Evolutionary conservation across 2,329 filamentous ascomycete species (phyloP), one percentile per base, ranked within the genome.

Genomic region (Massarina eburnea): DNA sequence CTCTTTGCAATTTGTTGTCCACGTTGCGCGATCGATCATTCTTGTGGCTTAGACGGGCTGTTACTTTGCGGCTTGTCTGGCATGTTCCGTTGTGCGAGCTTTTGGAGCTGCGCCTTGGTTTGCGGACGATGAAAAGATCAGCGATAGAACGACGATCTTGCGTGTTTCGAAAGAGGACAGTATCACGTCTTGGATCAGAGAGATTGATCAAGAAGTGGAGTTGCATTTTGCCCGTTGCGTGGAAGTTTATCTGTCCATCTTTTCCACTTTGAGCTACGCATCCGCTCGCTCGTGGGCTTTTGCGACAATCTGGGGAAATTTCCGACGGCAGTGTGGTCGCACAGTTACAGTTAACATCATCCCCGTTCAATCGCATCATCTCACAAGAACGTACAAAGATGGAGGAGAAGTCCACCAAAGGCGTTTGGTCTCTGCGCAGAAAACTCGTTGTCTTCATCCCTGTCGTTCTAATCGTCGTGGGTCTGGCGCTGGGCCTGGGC

Each of bases 401-500:
- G 51, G 40, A 48, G 21, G n/a, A 36, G 29, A 59, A 56, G 24
- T 24, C 40, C 24, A 26, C 43, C 10, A 40, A 32, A 18, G 43
- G 26, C 10, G 44, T 48, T 33, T 60, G 59, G 53, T 52, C 60
- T 6, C 49, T 55, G 19, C 56, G 59, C 1, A 54, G 55, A 15
- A 66, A 63, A 41, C 33, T 65, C n/a, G 32, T 69, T n/a, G 38
- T 69, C 19, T 49, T 46, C 21, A 42, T 46, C 4, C 26, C 61
- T 10, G 7, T 58, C 19, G 44, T 45, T 6, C 24, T 68, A 18
- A 29, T 66, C 2, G 59, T 75, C 37, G 49, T 82, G 30, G 77
- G 64, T 0, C 64, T 83, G 8, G 78, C 72, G 0, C 64, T 85
- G 15, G 82, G 81, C 3, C 70, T 85, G 2, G 80, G 80, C 3